Conservation (phyloP, 1,284 basidiomycete species). For the Sporisorium exsertum region DNA sequence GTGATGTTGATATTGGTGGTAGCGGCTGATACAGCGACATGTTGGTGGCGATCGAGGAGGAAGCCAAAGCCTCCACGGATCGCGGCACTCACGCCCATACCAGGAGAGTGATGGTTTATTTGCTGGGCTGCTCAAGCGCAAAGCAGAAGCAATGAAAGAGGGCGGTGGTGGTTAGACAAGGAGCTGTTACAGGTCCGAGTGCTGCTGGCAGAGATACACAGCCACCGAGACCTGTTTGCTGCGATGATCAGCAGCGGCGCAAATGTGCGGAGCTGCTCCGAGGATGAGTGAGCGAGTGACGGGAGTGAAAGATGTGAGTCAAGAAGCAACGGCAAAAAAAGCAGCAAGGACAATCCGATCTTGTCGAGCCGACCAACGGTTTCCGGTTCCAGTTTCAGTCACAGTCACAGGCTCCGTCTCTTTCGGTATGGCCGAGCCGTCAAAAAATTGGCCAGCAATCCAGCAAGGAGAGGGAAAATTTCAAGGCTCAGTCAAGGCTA, state of each 20-base stretch:
- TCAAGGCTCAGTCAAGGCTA: neutral
- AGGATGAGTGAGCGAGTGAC: neutral
- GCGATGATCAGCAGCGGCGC: conserved; percentile 21
- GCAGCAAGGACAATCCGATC: conserved; percentile 7
- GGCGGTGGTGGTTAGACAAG: too few species aligned
- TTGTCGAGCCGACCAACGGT: too few species aligned
- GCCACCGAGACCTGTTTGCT: conserved; percentile 45
- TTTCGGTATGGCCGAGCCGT: conserved; percentile 10
- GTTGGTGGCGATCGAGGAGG: conserved; percentile 32
- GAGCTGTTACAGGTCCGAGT: conserved; percentile 42
- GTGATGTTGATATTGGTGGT: conserved; percentile 35
- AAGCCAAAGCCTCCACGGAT: conserved; percentile 47
- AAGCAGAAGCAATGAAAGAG: neutral
- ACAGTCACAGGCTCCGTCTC: neutral
- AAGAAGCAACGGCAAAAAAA: neutral
- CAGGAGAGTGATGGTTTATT: conserved; percentile 5
- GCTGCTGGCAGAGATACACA: conserved; percentile 20
- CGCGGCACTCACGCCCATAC: conserved; percentile 41
- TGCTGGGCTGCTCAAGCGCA: conserved; percentile 21
- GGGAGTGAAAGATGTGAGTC: neutral
- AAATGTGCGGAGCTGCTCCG: conserved; percentile 13
- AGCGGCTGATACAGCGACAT: conserved; percentile 5
- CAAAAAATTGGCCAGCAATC: neutral
- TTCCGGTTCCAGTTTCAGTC: neutral
- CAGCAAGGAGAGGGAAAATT: neutral